A percentile compares a stretch with the other conserved stretches of the same genome.
Evolutionary conservation across 345 rosid species (phyloP).

Genomic region (Salix dunnii): DNA sequence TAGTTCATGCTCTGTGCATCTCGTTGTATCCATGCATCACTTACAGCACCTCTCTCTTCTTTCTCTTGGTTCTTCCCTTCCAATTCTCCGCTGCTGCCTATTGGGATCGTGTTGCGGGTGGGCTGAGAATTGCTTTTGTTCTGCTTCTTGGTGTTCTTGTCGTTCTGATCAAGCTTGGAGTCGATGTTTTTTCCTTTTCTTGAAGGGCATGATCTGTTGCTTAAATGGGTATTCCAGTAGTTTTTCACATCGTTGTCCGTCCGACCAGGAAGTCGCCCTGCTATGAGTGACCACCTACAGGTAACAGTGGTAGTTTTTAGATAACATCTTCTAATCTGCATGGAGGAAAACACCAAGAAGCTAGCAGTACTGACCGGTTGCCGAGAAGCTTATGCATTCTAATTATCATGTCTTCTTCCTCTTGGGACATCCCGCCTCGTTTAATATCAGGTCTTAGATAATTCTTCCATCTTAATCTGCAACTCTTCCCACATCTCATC

Average conservation of each 20-base stretch:
- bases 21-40: conserved; percentile 39
- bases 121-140: conserved; percentile 5
- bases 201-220: conserved; percentile 42
- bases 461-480: conserved; percentile 86
- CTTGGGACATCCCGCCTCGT: conserved; percentile 68
- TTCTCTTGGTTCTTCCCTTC: conserved; percentile 15
- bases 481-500: conserved; percentile 81
- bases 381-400: conserved; percentile 91
- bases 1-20: conserved; percentile 34
- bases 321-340: not conserved
- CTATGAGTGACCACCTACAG: conserved; percentile 74
- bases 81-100: not conserved
- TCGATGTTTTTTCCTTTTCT: conserved; percentile 34
- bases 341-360: not conserved
- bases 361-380: conserved; percentile 43
- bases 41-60: conserved; percentile 10
- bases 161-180: conserved; percentile 5
- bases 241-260: conserved; percentile 88
- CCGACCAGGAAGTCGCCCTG: conserved; percentile 84
- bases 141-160: not conserved
- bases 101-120: not conserved
- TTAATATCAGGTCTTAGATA: conserved; percentile 76
- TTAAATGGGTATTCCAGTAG: conserved; percentile 92
- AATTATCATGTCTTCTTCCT: conserved; percentile 80
- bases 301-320: not conserved